phyloP scores from a whole-genome alignment of 129 eudicot species.

The Sambucus nigra region DNA sequence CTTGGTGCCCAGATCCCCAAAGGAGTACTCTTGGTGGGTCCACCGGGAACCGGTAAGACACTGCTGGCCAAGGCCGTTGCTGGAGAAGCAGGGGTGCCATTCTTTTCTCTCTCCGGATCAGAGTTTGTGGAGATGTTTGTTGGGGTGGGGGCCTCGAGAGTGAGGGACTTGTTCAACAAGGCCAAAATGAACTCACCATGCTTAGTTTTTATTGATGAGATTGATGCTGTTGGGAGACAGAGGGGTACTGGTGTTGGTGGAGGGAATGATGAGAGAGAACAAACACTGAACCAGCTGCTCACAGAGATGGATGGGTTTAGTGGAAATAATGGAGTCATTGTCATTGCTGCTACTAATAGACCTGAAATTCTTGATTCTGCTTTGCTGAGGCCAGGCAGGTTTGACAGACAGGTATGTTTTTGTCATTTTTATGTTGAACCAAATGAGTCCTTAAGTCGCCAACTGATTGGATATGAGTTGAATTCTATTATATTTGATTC shows the following conservation, averaged over 20 bases:
- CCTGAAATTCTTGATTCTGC: constrained; percentile 89
- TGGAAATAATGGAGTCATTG: constrained; percentile 62
- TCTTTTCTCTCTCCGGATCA: constrained; percentile 62
- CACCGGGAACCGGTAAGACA: constrained; percentile 92
- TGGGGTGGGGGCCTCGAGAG: constrained; percentile 77
- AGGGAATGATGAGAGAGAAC: constrained; percentile 79
- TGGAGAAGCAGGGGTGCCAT: constrained; percentile 87
- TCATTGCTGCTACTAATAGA: constrained; percentile 79
- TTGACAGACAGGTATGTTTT: constrained; percentile 67
- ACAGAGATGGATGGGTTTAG: constrained; percentile 86
- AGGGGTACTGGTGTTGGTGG: constrained; percentile 87
- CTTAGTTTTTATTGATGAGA: constrained; percentile 64
- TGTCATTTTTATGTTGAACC: background rate
- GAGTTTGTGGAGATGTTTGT: constrained; percentile 81
- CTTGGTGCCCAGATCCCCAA: constrained; percentile 77
- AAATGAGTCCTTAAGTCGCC: no score
- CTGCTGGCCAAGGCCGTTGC: constrained; percentile 80
- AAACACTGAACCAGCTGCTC: constrained; percentile 56
- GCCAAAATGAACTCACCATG: constrained; percentile 63
- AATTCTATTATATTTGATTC: no score
- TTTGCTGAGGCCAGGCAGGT: constrained; percentile 78
- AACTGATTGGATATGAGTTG: no score
- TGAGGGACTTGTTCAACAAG: constrained; percentile 66
- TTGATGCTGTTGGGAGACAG: constrained; percentile 81
- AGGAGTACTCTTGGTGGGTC: constrained; percentile 74